Base-by-base conservation (phyloP, 257 asterid genomes). In the Lycium ferocissimum region DNA sequence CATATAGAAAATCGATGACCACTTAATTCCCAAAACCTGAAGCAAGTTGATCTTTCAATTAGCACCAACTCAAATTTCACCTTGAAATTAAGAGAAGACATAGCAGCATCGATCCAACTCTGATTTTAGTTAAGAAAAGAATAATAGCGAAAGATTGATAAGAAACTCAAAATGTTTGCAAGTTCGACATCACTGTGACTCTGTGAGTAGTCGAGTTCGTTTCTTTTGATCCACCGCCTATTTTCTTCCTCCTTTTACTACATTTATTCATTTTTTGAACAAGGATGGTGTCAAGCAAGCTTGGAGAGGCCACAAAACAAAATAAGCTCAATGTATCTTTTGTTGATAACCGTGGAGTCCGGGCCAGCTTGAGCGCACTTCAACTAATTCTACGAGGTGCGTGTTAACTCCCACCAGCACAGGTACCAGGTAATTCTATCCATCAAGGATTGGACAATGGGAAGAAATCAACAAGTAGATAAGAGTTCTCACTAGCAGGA, bases 1-100 rank as follows among this genome's bases (percentile, higher is more conserved):
- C 38, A 96, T 91, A 69, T 96, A 96, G 92, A 94, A 94, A 63
- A 96, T 91, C 73, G 92, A 91, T 1, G 98, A 95, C 99, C 98
- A 95, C 88, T 93, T 91, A 72, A 96, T 85, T 51, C 98, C 97
- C 12, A 95, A 58, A 83, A 91, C 93, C 99, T 95, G 71, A 75
- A 9, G 43, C 66, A 17, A 85, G 45, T 70, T 47, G 62, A 80
- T 35, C 3, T 71, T 49, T 61, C 38, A 33, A 85, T 71, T 86
- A 84, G 40, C 59, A 63, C 7, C 49, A 40, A 40, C 45, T 18
- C 17, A 17, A 49, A 76, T 76, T 20, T 51, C 45, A 13, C 22
- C 47, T 51, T 76, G 15, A 53, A 76, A 5, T 58, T 18, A 17
- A 58, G 26, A 58, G 10, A 58, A 58, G 65, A 58, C 17, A 58